Evolutionary conservation across 2,329 filamentous ascomycete species (phyloP).

Genomic region (Microdochium trichocladiopsis): DNA sequence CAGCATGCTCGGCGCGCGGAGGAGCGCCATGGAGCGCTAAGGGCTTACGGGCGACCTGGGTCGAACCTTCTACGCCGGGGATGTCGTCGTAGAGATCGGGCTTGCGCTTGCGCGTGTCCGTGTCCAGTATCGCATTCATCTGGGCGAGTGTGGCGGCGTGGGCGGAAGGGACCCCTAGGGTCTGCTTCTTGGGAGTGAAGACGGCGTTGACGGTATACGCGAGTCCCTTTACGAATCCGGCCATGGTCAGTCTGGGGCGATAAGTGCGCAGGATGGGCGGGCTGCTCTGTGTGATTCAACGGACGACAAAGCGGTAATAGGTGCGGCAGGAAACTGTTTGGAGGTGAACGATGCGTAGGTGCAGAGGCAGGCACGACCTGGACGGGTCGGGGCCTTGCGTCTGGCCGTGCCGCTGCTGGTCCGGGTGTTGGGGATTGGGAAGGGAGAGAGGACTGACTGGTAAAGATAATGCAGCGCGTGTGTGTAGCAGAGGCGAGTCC

Average conservation of each 20-base stretch:
- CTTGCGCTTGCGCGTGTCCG: conserved; percentile 13
- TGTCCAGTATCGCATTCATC: neutral
- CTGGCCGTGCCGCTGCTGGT: neutral
- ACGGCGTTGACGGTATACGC: too few relatives aligned
- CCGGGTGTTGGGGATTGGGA: neutral
- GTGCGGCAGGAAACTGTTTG: neutral
- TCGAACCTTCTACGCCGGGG: conserved; percentile 12
- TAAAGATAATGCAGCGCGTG: too few relatives aligned
- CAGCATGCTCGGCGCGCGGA: too few relatives aligned
- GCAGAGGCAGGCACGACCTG: neutral
- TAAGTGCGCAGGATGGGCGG: neutral
- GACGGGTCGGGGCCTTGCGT: neutral
- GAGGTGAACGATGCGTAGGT: neutral
- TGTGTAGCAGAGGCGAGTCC: neutral
- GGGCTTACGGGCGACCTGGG: too few relatives aligned
- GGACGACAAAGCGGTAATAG: neutral
- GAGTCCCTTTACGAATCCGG: too few relatives aligned
- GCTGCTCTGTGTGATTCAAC: neutral
- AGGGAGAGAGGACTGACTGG: neutral
- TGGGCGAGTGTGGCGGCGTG: neutral
- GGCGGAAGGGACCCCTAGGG: neutral
- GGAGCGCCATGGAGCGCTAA: conserved; percentile 5
- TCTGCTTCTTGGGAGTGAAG: too few relatives aligned
- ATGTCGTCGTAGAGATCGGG: conserved; percentile 16
- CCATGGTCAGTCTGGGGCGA: too few relatives aligned